Evolutionary conservation across 2,329 filamentous ascomycete species (phyloP).

Genomic region (Monilinia polystroma): DNA sequence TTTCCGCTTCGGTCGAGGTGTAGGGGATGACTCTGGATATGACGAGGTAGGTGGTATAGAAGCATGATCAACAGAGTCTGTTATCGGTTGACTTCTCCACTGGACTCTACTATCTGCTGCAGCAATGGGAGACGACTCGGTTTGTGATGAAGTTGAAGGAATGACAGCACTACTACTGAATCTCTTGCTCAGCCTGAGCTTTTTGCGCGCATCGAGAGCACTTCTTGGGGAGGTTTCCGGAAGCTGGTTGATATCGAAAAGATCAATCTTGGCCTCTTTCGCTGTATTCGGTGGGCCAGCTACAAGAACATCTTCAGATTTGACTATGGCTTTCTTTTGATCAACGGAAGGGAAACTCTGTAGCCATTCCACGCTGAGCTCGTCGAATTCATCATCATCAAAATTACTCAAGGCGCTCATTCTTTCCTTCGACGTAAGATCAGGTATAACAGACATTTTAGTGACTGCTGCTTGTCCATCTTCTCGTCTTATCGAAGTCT

Average conservation of each 20-base stretch:
- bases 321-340: neutral
- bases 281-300: neutral
- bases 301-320: neutral
- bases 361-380: constrained; percentile 18
- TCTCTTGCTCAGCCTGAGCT: neutral
- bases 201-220: constrained; percentile 12
- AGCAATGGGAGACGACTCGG: constrained; percentile 4
- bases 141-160: constrained; percentile 18
- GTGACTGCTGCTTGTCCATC: neutral
- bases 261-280: neutral
- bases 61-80: neutral
- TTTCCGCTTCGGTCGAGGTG: constrained; percentile 15
- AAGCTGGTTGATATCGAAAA: constrained; percentile 17
- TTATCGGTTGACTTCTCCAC: neutral
- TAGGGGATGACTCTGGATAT: neutral
- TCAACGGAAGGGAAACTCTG: neutral
- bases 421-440: neutral
- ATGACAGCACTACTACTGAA: constrained; percentile 11
- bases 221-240: constrained; percentile 20
- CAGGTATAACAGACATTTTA: neutral
- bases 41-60: constrained; percentile 7
- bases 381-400: constrained; percentile 23
- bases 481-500: neutral
- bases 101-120: neutral
- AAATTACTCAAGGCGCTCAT: neutral